These are phyloP conservation scores for Bipolaris victoriae DNA, from an alignment of 2,329 filamentous ascomycete genomes.

Conservation along the genomic window DNA sequence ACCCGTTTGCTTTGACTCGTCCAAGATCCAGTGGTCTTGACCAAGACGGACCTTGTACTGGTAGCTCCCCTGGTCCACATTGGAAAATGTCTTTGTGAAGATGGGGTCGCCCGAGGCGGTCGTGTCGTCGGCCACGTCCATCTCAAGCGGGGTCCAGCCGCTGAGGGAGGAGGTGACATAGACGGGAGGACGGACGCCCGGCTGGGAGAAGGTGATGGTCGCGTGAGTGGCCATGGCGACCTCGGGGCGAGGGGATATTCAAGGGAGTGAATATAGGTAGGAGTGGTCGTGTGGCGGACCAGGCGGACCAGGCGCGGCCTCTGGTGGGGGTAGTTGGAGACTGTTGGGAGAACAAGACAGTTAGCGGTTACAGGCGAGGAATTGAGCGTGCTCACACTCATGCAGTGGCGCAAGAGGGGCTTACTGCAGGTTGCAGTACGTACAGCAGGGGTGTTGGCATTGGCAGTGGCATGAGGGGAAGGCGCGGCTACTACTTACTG, in stretches of 20 bases:
- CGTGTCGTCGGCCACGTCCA: slow-evolving; percentile 58
- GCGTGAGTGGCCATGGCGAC: slow-evolving; percentile 44
- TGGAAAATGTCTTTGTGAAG: slow-evolving; percentile 64
- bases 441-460: slow-evolving; percentile 23
- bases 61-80: slow-evolving; percentile 64
- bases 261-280: slow-evolving; percentile 9
- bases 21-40: slow-evolving; percentile 68
- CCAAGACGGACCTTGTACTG: slow-evolving; percentile 79
- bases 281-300: slow-evolving; percentile 24
- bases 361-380: slow-evolving; percentile 32
- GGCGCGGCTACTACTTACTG: background rate
- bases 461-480: background rate
- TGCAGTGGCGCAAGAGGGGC: slow-evolving; percentile 18
- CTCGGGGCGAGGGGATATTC: background rate
- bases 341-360: slow-evolving; percentile 30
- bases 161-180: slow-evolving; percentile 74
- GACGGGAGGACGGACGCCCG: slow-evolving; percentile 68
- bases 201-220: slow-evolving; percentile 66
- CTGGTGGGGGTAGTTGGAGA: slow-evolving; percentile 12
- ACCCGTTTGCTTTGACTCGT: slow-evolving; percentile 68
- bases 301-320: slow-evolving; percentile 22
- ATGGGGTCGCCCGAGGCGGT: slow-evolving; percentile 60
- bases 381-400: slow-evolving; percentile 26
- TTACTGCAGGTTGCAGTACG: slow-evolving; percentile 14
- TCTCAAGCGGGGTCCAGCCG: slow-evolving; percentile 71